Conservation (phyloP, 2,329 filamentous ascomycete species). For the Clonostachys solani region DNA sequence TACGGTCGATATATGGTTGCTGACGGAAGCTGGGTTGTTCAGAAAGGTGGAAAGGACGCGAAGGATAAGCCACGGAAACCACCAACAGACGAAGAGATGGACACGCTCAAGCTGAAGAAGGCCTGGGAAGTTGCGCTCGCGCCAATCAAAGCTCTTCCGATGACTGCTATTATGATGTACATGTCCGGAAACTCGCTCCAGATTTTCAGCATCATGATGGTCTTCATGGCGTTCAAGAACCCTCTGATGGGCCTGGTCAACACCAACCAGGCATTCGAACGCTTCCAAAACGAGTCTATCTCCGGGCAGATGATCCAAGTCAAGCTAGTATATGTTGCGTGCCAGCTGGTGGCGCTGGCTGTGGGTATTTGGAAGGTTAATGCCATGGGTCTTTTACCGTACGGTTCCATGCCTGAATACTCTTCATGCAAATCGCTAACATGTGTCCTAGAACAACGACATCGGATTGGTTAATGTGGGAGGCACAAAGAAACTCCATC, state of each 20-base stretch:
- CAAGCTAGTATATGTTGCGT: constrained; percentile 82
- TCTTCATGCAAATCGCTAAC: constrained; percentile 1
- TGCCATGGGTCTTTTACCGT: constrained; percentile 91
- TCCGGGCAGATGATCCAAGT: constrained; percentile 70
- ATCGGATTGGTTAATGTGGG: constrained; percentile 98
- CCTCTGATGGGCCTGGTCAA: constrained; percentile 79
- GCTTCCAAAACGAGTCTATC: constrained; percentile 82
- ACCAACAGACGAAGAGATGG: constrained; percentile 79
- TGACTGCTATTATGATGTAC: constrained; percentile 99
- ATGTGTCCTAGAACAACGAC: constrained; percentile 68
- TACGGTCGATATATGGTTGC: neutral
- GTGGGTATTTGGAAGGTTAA: constrained; percentile 97
- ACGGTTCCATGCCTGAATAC: constrained; percentile 16
- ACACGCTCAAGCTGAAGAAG: constrained; percentile 95
- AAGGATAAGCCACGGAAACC: constrained; percentile 55
- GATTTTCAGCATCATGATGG: constrained; percentile 99
- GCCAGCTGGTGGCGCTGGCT: constrained; percentile 79
- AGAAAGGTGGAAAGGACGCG: constrained; percentile 29
- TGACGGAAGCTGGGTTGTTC: neutral
- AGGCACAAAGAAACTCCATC: constrained; percentile 65
- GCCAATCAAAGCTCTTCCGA: constrained; percentile 89
- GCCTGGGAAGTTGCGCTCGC: constrained; percentile 96
- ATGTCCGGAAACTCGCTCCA: constrained; percentile 98
- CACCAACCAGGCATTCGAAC: constrained; percentile 84
- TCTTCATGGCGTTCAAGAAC: constrained; percentile 98